These are phyloP conservation scores for Globisporangium polare DNA, from an alignment of 352 stramenopile genomes.

Conservation along the genomic window DNA sequence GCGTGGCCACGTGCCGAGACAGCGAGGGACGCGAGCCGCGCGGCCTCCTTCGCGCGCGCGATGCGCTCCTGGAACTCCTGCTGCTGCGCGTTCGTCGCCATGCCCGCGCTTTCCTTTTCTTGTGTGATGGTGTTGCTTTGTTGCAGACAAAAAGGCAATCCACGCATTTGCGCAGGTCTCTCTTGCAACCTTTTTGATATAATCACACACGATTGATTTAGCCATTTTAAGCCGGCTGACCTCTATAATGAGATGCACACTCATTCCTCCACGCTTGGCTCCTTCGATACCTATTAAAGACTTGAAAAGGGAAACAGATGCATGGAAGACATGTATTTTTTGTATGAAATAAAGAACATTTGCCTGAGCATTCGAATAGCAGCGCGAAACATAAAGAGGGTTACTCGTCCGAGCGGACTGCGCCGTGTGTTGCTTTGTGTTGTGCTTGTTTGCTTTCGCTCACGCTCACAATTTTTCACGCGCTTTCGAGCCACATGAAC, in stretches of 20 bases:
- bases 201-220: not conserved
- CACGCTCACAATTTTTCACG: slow-evolving; percentile 9
- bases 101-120: not conserved
- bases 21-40: slow-evolving; percentile 46
- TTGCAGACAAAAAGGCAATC: not conserved
- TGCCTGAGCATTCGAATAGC: too few relatives aligned
- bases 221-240: not conserved
- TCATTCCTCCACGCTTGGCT: too few relatives aligned
- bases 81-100: slow-evolving; percentile 11
- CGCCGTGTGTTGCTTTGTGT: too few relatives aligned
- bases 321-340: too few relatives aligned
- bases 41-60: slow-evolving; percentile 47
- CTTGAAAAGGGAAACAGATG: too few relatives aligned
- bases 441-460: too few relatives aligned
- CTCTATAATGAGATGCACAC: not conserved
- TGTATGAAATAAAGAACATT: too few relatives aligned
- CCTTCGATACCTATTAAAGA: too few relatives aligned
- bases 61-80: slow-evolving; percentile 50
- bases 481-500: slow-evolving; percentile 19
- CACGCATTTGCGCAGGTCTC: not conserved
- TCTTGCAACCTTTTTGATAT: not conserved
- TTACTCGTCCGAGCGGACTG: too few relatives aligned
- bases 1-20: slow-evolving; percentile 20
- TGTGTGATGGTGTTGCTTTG: too few relatives aligned
- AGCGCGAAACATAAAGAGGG: too few relatives aligned